Evolutionary conservation across 441 rosid genomes (phyloP), one percentile per base, ranked within the genome.

Genomic region (Euphorbia celastroides): DNA sequence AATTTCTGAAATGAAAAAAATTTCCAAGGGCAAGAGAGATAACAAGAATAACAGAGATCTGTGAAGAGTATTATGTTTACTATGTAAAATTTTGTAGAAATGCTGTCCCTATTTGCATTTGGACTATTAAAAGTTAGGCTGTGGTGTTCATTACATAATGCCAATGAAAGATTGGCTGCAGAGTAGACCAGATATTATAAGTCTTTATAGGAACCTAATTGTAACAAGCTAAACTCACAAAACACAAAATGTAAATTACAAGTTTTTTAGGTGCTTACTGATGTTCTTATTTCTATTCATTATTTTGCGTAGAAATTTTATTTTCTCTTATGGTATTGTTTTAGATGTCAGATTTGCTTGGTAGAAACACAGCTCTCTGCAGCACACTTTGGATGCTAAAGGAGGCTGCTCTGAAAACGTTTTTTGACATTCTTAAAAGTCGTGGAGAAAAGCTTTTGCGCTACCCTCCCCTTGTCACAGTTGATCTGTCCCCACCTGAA

Each of bases 391-490:
- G 92, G 88, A 78, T 81, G 72, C 89, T 94, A 55, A 94, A 87
- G 66, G 94, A 89, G 77, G 98, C 98, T 70, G 83, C 99, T 26
- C 96, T 86, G 74, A 94, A 85, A 78, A 91, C 99, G 16, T 89
- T 89, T 81, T 88, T 88, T 70, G 96, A 86, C 78, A 88, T 92
- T 69, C 84, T 94, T 75, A 94, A 87, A 81, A 82, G 86, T 68
- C 82, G 90, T 55, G 97, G 98, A 60, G 98, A 94, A 79, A 94
- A 87, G 81, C 93, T 94, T 75, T 73, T 94, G 69, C 91, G 90
- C 9, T 92, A 92, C 81, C 96, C 97, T 76, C 98, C 99, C 28
- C 97, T 91, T 64, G 92, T 94, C 64, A 83, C 97, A 19, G 77
- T 75, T 68, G 97, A 94, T 82, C 98, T 94, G 51, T 87, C 97